phyloP scores from a whole-genome alignment of 2,329 filamentous ascomycete genomes.

The Torrubiellomyces zombiae region DNA sequence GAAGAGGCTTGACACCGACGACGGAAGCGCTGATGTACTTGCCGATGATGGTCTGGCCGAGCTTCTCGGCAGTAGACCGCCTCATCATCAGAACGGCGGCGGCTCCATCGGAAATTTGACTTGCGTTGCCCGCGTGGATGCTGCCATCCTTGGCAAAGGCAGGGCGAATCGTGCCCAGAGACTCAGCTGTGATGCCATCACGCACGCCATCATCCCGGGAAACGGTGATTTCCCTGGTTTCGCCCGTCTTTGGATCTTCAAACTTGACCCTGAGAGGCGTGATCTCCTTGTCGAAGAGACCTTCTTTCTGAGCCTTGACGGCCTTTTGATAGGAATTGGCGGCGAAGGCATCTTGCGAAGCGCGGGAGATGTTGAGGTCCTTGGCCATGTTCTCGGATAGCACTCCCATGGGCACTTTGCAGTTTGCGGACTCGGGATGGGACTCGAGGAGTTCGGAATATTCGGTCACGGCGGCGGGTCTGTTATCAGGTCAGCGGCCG shows the following conservation, averaged over 20 bases:
- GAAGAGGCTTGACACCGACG: conserved; percentile 76
- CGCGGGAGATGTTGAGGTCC: conserved; percentile 56
- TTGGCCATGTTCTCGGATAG: conserved; percentile 92
- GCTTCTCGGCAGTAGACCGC: conserved; percentile 72
- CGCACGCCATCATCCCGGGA: conserved; percentile 77
- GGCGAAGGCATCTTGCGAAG: conserved; percentile 79
- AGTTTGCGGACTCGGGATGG: conserved; percentile 73
- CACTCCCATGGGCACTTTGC: conserved; percentile 93
- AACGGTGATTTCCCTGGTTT: conserved; percentile 71
- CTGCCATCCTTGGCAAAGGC: conserved; percentile 83
- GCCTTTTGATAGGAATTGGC: conserved; percentile 90
- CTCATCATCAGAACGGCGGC: conserved; percentile 93
- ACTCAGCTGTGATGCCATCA: conserved; percentile 70
- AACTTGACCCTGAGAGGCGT: conserved; percentile 71
- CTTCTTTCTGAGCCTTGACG: conserved; percentile 62
- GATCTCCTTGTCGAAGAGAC: conserved; percentile 90
- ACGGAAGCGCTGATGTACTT: conserved; percentile 80
- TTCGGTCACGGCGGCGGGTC: conserved; percentile 71
- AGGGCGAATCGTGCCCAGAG: conserved; percentile 75
- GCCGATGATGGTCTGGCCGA: conserved; percentile 78
- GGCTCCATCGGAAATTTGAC: conserved; percentile 88
- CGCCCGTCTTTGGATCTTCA: conserved; percentile 79
- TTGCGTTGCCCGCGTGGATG: conserved; percentile 94
- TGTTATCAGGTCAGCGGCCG: conserved; percentile 13
- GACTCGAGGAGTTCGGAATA: conserved; percentile 80